Percentiles rank a stretch among this genome's conserved stretches.
These are phyloP conservation scores for Creolimax fragrantissima DNA, from an alignment of 78 protist genomes.

Conservation along the genomic window DNA sequence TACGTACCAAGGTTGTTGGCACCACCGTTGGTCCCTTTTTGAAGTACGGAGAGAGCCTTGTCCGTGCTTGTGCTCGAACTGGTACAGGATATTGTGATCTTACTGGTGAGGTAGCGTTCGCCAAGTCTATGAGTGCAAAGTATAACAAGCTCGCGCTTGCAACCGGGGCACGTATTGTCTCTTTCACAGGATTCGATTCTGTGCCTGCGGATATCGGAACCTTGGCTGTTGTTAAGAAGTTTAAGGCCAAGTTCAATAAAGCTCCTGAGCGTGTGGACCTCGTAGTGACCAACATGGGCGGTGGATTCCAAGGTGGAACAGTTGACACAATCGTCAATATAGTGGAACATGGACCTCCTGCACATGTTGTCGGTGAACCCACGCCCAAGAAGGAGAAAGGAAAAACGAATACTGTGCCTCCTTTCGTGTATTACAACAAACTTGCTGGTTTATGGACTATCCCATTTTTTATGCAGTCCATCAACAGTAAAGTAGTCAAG, in stretches of 20 bases:
- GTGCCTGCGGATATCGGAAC: constrained; percentile 32
- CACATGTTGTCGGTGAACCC: not conserved
- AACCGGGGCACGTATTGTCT: not conserved
- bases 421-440: not conserved
- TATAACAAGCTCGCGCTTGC: not conserved
- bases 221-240: not conserved
- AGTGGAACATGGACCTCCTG: not conserved
- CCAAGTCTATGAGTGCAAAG: not conserved
- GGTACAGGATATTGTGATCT: constrained; percentile 23
- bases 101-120: constrained; percentile 29
- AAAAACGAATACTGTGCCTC: not conserved
- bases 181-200: constrained; percentile 24
- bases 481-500: constrained; percentile 12
- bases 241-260: not conserved
- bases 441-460: not conserved
- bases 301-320: constrained; percentile 24
- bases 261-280: not conserved
- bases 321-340: not conserved
- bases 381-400: not conserved
- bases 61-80: constrained; percentile 5
- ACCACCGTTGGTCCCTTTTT: constrained; percentile 40
- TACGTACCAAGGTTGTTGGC: not conserved
- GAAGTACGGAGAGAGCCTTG: not conserved
- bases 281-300: not conserved
- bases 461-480: not conserved